These are phyloP conservation scores for Suhomyces bokatorum DNA, from an alignment of 1,139 yeast species.

Conservation along the genomic window DNA sequence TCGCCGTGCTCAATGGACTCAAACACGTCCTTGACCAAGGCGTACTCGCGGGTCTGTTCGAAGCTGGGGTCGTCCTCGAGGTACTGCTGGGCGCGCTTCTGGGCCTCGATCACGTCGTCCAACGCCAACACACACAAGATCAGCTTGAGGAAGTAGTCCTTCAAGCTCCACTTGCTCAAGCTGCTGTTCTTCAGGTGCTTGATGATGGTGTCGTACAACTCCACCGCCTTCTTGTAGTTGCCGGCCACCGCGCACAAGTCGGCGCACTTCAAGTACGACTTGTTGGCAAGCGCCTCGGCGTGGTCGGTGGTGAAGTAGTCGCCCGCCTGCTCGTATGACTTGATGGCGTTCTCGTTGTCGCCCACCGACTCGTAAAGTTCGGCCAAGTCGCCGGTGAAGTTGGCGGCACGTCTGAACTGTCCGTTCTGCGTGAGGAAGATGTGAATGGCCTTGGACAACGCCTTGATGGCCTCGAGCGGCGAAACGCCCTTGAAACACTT, in stretches of 20 bases:
- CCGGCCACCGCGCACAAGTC: constrained; percentile 80
- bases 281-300: constrained; percentile 87
- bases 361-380: constrained; percentile 75
- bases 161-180: constrained; percentile 85
- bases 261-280: constrained; percentile 86
- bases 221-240: constrained; percentile 72
- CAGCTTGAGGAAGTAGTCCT: constrained; percentile 86
- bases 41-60: constrained; percentile 75
- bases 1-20: constrained; percentile 80
- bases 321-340: constrained; percentile 88
- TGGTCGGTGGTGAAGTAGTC: constrained; percentile 95
- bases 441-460: constrained; percentile 74
- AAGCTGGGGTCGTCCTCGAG: constrained; percentile 76
- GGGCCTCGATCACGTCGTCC: constrained; percentile 85
- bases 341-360: constrained; percentile 68
- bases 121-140: constrained; percentile 80
- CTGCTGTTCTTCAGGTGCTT: constrained; percentile 73
- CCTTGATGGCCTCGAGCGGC: constrained; percentile 77
- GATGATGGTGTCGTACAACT: constrained; percentile 73
- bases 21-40: constrained; percentile 61
- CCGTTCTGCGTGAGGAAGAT: constrained; percentile 82
- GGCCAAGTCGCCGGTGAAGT: constrained; percentile 87
- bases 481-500: constrained; percentile 76
- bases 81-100: constrained; percentile 65
- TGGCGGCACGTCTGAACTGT: constrained; percentile 94